Evolutionary conservation across 129 eudicot species (phyloP), one percentile per base, ranked within the genome.

Genomic region (Flaveria robusta): DNA sequence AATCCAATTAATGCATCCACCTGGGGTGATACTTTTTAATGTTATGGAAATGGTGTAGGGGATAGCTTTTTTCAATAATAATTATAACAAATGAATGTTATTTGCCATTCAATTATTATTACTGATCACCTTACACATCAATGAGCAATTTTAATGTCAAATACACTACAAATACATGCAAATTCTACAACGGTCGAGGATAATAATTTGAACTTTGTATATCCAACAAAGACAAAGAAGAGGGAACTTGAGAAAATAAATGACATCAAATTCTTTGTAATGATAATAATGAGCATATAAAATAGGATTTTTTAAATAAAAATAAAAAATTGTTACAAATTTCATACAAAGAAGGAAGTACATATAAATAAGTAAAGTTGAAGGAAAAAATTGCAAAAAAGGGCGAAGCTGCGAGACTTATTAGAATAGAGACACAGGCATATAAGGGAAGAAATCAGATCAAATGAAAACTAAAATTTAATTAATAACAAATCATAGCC

Each of bases 1-100:
- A 93, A 93, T 88, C 92, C 94, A 88, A 85, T 86, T 90, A 88
- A 90, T 76, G 91, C 85, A 89, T 86, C 88, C 91, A 89, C 93
- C 91, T 87, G 88, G 87, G 89, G 85, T 87, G 90, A 81, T 89
- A 77, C 91, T 88, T 72, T 15, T 73, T 76, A 79, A 77, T 71
- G 83, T 87, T 75, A 81, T 42, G 71, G 81, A 75, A 74, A 72
- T 52, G 72, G 67, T 65, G 64, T 70, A 16, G 45, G 74, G 27
- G 45, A 70, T 31, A 70, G 27, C 62, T 27, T 70, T 45, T 47
- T 60, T 12, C 3, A 22, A 65, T 49, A 19, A 34, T 7, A 49
- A 20, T 29, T 15, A 6, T 3, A 27, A 77, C 58, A 29, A 49
- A 49, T 16, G 43, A 70, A 47, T 16, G 16, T 1, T 15, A 63